Percentiles rank a stretch among this genome's conserved stretches.
These are phyloP conservation scores for Ascobolus immersus DNA, from an alignment of 495 filamentous ascomycete species.

Conservation along the genomic window DNA sequence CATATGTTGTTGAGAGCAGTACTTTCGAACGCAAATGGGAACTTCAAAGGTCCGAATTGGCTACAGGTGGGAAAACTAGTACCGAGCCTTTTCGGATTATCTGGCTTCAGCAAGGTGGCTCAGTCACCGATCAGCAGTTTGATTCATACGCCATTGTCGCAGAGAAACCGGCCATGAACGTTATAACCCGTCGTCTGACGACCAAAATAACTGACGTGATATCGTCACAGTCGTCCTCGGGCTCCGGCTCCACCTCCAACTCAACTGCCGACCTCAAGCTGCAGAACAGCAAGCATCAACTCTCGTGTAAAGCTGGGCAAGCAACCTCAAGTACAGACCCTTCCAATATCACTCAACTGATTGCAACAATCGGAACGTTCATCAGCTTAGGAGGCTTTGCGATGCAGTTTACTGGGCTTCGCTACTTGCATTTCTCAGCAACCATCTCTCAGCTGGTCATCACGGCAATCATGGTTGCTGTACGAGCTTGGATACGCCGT, in stretches of 20 bases:
- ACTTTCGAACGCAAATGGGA: slow-evolving; percentile 3
- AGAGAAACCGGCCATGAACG: neutral
- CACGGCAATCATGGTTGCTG: slow-evolving; percentile 4
- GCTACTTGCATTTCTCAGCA: slow-evolving; percentile 3
- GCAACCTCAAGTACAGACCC: too few species aligned
- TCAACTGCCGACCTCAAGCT: too few species aligned
- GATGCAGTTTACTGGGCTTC: slow-evolving; percentile 21
- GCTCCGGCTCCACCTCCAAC: too few species aligned
- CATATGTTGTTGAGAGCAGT: slow-evolving; percentile 6
- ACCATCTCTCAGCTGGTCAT: slow-evolving; percentile 5
- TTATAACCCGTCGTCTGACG: neutral
- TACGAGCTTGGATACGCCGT: slow-evolving; percentile 4
- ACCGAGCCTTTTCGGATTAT: slow-evolving; percentile 2
- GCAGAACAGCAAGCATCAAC: too few species aligned
- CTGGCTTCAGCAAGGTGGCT: slow-evolving; percentile 4
- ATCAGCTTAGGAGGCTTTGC: slow-evolving; percentile 22
- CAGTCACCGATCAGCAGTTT: slow-evolving; percentile 5
- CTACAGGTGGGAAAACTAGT: neutral
- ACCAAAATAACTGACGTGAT: too few species aligned
- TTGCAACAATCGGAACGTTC: slow-evolving; percentile 1
- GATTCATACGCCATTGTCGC: slow-evolving; percentile 2
- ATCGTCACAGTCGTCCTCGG: too few species aligned
- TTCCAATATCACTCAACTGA: too few species aligned
- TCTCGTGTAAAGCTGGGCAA: too few species aligned
- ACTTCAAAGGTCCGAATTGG: slow-evolving; percentile 3